A percentile compares a stretch with the other conserved stretches of the same genome.
Evolutionary conservation across 768 basidiomycete species (phyloP).

Genomic region (Boletellus ananas): DNA sequence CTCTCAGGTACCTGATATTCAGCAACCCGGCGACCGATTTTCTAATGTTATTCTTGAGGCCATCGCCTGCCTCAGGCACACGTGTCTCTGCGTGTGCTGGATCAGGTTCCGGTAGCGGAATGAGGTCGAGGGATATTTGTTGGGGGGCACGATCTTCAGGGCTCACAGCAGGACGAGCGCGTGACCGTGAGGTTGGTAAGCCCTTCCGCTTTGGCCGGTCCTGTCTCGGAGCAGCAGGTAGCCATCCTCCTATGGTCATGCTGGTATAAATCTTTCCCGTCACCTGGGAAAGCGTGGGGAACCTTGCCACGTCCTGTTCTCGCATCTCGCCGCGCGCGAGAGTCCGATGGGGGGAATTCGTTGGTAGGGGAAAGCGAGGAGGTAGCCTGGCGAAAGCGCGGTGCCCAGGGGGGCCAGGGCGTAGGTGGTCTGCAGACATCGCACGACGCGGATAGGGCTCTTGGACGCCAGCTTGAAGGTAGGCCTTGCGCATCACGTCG

Average conservation of each 20-base stretch:
- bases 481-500: constrained; percentile 15
- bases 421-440: constrained; percentile 9
- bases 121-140: constrained; percentile 10
- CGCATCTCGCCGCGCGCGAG: neutral
- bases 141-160: neutral
- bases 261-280: constrained; percentile 8
- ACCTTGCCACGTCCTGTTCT: neutral
- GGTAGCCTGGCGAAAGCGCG: neutral
- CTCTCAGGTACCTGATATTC: constrained; percentile 1
- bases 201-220: constrained; percentile 4
- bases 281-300: constrained; percentile 21
- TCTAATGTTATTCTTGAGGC: constrained; percentile 3
- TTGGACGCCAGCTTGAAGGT: constrained; percentile 1
- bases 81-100: constrained; percentile 5
- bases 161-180: neutral
- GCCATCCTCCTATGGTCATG: constrained; percentile 1
- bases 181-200: neutral
- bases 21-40: constrained; percentile 7
- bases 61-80: constrained; percentile 1
- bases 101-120: constrained; percentile 6
- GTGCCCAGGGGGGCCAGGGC: neutral
- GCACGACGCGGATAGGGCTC: constrained; percentile 7
- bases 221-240: neutral
- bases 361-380: neutral
- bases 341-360: neutral